These are phyloP conservation scores for Diatrype stigma DNA, from an alignment of 2,329 filamentous ascomycete genomes.

Conservation along the genomic window DNA sequence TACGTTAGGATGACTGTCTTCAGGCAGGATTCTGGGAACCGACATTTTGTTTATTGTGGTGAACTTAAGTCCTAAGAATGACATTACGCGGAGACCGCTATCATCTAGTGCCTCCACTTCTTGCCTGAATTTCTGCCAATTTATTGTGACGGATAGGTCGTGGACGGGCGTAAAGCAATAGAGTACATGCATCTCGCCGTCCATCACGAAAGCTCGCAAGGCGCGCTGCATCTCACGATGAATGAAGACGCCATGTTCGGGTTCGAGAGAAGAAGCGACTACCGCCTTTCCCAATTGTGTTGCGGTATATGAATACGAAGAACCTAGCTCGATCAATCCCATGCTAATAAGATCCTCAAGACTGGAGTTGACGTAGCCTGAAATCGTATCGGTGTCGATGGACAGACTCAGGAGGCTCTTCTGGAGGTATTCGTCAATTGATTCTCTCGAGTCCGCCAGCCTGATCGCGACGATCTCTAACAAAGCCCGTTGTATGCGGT, in stretches of 20 bases:
- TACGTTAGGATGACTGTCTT: constrained; percentile 3
- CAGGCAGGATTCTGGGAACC: constrained; percentile 16
- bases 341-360: constrained; percentile 53
- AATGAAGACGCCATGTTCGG: constrained; percentile 71
- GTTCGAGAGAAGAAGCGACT: constrained; percentile 67
- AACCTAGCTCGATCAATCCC: constrained; percentile 50
- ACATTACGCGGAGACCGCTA: constrained; percentile 64
- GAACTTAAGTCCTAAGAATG: constrained; percentile 65
- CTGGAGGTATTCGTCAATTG: constrained; percentile 63
- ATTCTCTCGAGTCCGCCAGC: constrained; percentile 60
- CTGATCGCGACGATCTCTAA: constrained; percentile 67
- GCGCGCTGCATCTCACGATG: constrained; percentile 64
- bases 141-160: constrained; percentile 50
- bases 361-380: constrained; percentile 52
- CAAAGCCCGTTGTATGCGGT: constrained; percentile 66
- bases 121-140: constrained; percentile 70
- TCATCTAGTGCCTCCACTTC: constrained; percentile 69
- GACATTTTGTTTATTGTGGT: constrained; percentile 64
- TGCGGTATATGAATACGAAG: constrained; percentile 50
- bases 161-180: constrained; percentile 75
- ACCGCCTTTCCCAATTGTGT: constrained; percentile 67
- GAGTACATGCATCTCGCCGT: constrained; percentile 74
- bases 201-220: constrained; percentile 71
- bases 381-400: constrained; percentile 44
- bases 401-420: constrained; percentile 64